Conservation (phyloP, 1,284 basidiomycete genomes). For the Malassezia brasiliensis region DNA sequence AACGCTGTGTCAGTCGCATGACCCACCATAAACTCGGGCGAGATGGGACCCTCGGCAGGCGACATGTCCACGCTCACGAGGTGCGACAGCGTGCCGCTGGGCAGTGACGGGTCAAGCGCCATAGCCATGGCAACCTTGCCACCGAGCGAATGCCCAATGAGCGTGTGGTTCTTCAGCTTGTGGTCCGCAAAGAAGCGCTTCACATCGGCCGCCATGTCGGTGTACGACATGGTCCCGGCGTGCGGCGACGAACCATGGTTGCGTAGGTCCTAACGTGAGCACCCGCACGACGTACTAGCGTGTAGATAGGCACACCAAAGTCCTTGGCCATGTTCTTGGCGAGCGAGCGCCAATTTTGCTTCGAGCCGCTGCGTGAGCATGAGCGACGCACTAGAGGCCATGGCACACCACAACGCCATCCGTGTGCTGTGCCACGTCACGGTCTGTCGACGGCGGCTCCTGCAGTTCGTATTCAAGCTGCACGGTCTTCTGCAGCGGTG, state of each 20-base stretch:
- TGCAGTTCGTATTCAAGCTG: slow-evolving; percentile 8
- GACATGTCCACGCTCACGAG: slow-evolving; percentile 75
- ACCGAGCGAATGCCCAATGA: slow-evolving; percentile 81
- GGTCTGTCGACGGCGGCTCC: slow-evolving; percentile 11
- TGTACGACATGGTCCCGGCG: slow-evolving; percentile 60
- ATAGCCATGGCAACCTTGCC: slow-evolving; percentile 75
- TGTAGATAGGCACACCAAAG: slow-evolving; percentile 60
- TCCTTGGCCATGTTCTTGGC: slow-evolving; percentile 59
- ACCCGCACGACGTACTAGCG: slow-evolving; percentile 53
- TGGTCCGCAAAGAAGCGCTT: slow-evolving; percentile 52
- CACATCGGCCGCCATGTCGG: slow-evolving; percentile 62
- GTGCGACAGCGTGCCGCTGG: slow-evolving; percentile 52
- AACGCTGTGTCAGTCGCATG: slow-evolving; percentile 41
- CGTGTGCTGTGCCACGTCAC: slow-evolving; percentile 21
- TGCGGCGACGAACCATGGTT: slow-evolving; percentile 75
- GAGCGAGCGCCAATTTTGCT: slow-evolving; percentile 67
- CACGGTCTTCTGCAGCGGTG: background rate
- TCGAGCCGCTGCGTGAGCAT: slow-evolving; percentile 55
- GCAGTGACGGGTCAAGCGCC: slow-evolving; percentile 56
- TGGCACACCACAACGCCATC: slow-evolving; percentile 52
- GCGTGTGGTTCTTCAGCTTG: slow-evolving; percentile 54
- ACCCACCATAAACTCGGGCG: slow-evolving; percentile 52
- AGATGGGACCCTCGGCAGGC: slow-evolving; percentile 59
- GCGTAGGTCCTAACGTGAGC: slow-evolving; percentile 59
- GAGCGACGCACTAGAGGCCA: slow-evolving; percentile 45